Percentiles rank a stretch among this genome's conserved stretches.
Evolutionary conservation across 2,329 filamentous ascomycete genomes (phyloP).

Genomic region (Aspergillus sp.): DNA sequence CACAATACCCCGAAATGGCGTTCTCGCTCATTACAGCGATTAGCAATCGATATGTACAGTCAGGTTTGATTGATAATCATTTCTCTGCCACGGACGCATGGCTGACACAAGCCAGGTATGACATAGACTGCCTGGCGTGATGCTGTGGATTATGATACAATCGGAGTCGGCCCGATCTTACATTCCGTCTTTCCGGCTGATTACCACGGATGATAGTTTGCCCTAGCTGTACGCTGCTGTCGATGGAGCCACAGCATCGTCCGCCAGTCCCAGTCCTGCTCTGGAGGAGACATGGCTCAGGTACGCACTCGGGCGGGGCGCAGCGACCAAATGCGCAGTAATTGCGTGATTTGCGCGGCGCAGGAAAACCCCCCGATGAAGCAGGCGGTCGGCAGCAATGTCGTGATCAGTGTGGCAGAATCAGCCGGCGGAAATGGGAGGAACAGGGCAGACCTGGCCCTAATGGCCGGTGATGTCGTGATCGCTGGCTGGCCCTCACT

Average conservation of each 20-base stretch:
- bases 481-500: constrained; percentile 15
- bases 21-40: too few relatives aligned
- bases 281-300: constrained; percentile 5
- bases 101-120: too few relatives aligned
- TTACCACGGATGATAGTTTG: too few relatives aligned
- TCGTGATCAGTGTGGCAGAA: constrained; percentile 23
- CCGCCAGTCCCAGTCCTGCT: constrained; percentile 9
- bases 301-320: constrained; percentile 10
- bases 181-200: too few relatives aligned
- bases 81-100: too few relatives aligned
- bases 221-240: too few relatives aligned
- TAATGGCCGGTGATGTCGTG: constrained; percentile 24
- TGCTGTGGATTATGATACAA: too few relatives aligned
- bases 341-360: constrained; percentile 34
- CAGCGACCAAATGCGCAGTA: constrained; percentile 18
- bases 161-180: too few relatives aligned
- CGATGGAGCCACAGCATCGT: constrained; percentile 7
- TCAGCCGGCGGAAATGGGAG: constrained; percentile 14
- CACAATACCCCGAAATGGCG: too few relatives aligned
- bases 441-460: constrained; percentile 13
- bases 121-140: too few relatives aligned
- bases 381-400: constrained; percentile 22
- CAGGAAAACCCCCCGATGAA: constrained; percentile 11
- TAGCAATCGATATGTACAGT: too few relatives aligned
- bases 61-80: too few relatives aligned